Conservation (phyloP, 768 basidiomycete genomes). For the Leccinum olivaceopallidum region DNA sequence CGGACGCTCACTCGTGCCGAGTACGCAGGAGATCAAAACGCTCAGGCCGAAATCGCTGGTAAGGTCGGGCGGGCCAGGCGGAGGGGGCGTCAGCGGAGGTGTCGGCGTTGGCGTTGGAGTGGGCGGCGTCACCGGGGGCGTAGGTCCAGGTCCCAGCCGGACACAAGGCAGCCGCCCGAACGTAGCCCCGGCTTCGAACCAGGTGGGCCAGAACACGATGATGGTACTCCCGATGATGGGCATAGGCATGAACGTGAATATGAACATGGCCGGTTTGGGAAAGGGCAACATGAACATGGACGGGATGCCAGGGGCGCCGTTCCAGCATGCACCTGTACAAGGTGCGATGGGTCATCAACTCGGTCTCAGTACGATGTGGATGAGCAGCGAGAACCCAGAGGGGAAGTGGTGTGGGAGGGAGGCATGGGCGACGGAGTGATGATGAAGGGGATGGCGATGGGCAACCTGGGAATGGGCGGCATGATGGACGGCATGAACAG, state of each 20-base stretch:
- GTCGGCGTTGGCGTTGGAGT: constrained; percentile 20
- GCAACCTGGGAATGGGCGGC: constrained; percentile 34
- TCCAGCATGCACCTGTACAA: constrained; percentile 17
- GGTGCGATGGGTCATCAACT: constrained; percentile 20
- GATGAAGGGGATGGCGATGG: constrained; percentile 40
- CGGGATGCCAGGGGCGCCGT: constrained; percentile 29
- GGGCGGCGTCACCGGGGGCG: constrained; percentile 24
- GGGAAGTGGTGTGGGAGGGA: constrained; percentile 37
- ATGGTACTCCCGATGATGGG: constrained; percentile 45
- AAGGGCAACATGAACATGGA: constrained; percentile 40
- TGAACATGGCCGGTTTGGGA: constrained; percentile 41
- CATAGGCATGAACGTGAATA: constrained; percentile 42
- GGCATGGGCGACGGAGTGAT: constrained; percentile 46
- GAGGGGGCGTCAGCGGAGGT: constrained; percentile 24
- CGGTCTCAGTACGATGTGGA: constrained; percentile 33
- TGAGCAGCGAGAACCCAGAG: constrained; percentile 34
- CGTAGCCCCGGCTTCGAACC: constrained; percentile 10
- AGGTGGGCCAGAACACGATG: too few relatives aligned
- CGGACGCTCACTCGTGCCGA: constrained; percentile 66
- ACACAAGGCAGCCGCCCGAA: background rate
- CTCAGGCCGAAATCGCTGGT: constrained; percentile 86
- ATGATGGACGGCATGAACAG: constrained; percentile 36
- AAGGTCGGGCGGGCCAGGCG: constrained; percentile 34
- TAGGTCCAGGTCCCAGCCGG: background rate
- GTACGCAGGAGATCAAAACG: constrained; percentile 77